phyloP scores from a whole-genome alignment of 345 rosid species.

The Eucalyptus fibrosa region DNA sequence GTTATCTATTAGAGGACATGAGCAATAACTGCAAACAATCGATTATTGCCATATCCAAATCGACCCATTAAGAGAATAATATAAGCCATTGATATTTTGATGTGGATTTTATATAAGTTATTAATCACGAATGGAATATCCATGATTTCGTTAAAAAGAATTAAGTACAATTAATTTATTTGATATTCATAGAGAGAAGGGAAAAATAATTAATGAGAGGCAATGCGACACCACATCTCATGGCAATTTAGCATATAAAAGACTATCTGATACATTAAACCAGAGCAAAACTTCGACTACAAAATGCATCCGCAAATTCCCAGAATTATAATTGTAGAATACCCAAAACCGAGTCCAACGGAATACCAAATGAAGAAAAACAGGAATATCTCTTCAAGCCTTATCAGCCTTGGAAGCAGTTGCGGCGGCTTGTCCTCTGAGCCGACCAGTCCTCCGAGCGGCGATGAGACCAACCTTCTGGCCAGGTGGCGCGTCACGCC shows the following conservation, averaged over 20 bases:
- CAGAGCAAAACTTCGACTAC: neutral
- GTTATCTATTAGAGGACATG: neutral
- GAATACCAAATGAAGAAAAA: neutral
- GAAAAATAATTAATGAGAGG: neutral
- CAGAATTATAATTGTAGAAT: neutral
- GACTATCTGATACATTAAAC: neutral
- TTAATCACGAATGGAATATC: neutral
- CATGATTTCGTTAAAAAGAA: neutral
- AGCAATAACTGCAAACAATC: neutral
- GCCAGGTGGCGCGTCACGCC: slow-evolving; percentile 41
- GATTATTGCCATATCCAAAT: neutral
- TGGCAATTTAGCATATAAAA: neutral
- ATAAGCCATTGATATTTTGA: no score
- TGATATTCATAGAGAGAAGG: neutral
- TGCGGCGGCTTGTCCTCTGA: slow-evolving; percentile 26
- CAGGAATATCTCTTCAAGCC: neutral
- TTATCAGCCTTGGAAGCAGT: slow-evolving; percentile 25
- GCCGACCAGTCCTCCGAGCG: slow-evolving; percentile 43
- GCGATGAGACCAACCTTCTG: slow-evolving; percentile 51
- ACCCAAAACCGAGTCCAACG: neutral
- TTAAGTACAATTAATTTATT: rapidly evolving
- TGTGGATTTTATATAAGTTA: neutral
- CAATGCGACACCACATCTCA: neutral
- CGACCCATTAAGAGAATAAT: neutral
- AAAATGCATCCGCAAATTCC: neutral